Base-by-base conservation (phyloP, 345 rosid species). In the Gossypium stocksii region DNA sequence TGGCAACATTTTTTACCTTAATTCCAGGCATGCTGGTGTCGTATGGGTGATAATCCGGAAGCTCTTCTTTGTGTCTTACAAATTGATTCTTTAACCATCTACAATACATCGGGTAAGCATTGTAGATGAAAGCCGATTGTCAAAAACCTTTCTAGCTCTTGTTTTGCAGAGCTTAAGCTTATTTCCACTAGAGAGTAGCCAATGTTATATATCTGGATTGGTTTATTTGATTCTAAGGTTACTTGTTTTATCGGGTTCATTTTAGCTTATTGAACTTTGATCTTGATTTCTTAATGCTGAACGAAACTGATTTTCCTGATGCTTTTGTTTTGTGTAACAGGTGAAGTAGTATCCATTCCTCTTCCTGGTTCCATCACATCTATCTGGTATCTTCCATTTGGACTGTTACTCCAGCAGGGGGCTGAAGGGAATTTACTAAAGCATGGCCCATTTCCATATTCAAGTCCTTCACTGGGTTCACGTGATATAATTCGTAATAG, bases 341-440 rank as follows among this genome's bases (percentile, higher is more conserved):
- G 98, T 48, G 98, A 92, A 85, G 90, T 90, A 74, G 89, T 86
- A 68, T 81, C 86, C 49, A 79, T 95, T 80, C 93, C 94, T 53
- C 90, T 95, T 70, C 84, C 89, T 70, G 82, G 87, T 49, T 74
- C 87, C 45, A 80, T 88, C 77, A 66, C 89, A 80, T 95, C 99
- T 22, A 88, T 95, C 78, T 95, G 98, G 97, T 85, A 97, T 80
- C 93, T 91, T 79, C 98, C 96, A 57, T 89, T 78, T 86, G 99
- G 98, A 79, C 80, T 95, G 71, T 86, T 95, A 75, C 91, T 95
- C 52, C 94, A 89, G 86, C 89, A 85, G 81, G 86, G 80, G 63
- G 78, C 81, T 77, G 95, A 88, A 76, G 87, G 83, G 64, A 82
- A 74, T 82, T 83, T 86, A 45, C 14, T 82, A 59, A 19, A 75